Conservation (phyloP, 176 grass and related monocot species). For the Stipa capillata region DNA sequence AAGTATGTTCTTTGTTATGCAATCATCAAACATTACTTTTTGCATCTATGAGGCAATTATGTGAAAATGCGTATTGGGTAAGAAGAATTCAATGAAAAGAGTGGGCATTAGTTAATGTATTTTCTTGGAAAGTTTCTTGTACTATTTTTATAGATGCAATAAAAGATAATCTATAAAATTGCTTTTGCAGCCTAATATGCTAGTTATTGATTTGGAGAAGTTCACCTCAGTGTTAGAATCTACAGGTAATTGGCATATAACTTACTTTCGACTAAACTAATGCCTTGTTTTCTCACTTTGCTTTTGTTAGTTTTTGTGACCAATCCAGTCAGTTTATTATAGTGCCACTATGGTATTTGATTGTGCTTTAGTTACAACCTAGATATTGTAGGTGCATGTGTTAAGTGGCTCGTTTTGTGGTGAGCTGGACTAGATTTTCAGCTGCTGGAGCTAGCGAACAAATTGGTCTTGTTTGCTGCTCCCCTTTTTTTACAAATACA, state of each 20-base stretch:
- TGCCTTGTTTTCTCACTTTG: neutral
- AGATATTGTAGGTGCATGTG: neutral
- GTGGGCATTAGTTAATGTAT: neutral
- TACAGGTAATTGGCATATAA: constrained; percentile 43
- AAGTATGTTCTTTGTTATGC: neutral
- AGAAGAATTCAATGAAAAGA: neutral
- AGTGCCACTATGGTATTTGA: neutral
- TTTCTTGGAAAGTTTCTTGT: neutral
- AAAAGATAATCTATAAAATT: neutral
- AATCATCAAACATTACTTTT: neutral
- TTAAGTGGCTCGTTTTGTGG: neutral
- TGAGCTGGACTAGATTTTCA: neutral
- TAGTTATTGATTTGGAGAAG: constrained; percentile 96
- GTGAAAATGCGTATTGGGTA: neutral
- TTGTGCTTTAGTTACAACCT: neutral
- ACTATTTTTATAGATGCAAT: neutral
- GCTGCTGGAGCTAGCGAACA: neutral
- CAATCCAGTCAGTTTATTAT: neutral
- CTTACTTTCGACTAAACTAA: neutral
- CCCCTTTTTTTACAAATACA: neutral
- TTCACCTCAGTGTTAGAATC: constrained; percentile 46
- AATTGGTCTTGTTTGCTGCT: neutral
- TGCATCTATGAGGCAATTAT: neutral
- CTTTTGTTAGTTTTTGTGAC: neutral
- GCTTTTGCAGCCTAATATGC: constrained; percentile 83